Base-by-base conservation (phyloP, 176 grass and related monocot genomes). In the Secale cereale region DNA sequence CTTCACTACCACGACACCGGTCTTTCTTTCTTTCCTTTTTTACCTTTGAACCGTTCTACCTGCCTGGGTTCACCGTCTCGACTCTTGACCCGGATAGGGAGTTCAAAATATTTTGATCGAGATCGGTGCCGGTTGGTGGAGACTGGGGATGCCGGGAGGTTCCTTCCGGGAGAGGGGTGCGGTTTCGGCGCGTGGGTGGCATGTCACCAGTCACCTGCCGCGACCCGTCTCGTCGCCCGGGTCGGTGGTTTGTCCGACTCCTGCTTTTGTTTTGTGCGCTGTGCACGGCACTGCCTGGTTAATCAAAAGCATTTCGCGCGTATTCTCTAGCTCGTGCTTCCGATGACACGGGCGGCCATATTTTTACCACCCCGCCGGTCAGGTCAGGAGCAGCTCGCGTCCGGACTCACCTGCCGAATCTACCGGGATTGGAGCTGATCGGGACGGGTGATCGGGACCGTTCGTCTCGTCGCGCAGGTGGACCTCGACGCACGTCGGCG, bases 111-210 rank as follows among this genome's bases (percentile, higher is more conserved):
- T 57, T 57, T 22, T 57, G 19, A 57, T 22, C 5, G 16, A 19
- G 1, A 56, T 9, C 52, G 52, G 52, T 57, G 52, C 9, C 22
- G 70, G 83, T 77, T 78, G 88, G 88, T 77, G 78, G 36, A 30
- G 82, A 63, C 70, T 40, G 40, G 6, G 74, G 25, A 9, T 45
- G 41, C 41, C 10, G 3, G 62, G 35, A 30, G 65, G 82, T 66
- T 77, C 9, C 84, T 90, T 83, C 75, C 45, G 78, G 59, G 46
- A 77, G 52, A 57, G 52, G n/a, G 40, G 5, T 7, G 48, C 7
- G 48, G 22, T 23, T 27, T 36, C 27, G 26, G 84, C 56, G 78
- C 52, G 79, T 90, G 84, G 74, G 45, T 90, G 80, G 75, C 75
- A 74, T 68, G 74, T 76, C 85, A 70, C 78, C 82, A 4, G 17